Evolutionary conservation across 148 eudicot genomes (phyloP).

Genomic region (Fallopia convolvulus): DNA sequence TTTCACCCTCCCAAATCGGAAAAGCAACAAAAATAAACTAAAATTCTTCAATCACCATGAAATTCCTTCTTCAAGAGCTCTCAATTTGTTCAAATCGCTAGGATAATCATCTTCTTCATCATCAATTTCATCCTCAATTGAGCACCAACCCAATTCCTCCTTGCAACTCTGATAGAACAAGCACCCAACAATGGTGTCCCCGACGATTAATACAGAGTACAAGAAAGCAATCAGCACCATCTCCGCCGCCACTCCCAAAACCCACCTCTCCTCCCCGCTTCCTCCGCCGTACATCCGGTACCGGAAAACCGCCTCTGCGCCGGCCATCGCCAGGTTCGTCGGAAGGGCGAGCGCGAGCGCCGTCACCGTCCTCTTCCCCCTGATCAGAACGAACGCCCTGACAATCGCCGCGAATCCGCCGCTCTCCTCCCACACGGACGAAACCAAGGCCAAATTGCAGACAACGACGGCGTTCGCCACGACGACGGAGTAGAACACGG

Average conservation of each 20-base stretch:
- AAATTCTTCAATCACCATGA: not conserved
- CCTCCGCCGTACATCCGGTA: constrained; percentile 45
- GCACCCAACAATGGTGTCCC: constrained; percentile 49
- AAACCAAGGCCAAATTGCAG: constrained; percentile 44
- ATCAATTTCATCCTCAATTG: not conserved
- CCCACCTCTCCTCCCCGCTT: not conserved
- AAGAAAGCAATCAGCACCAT: constrained; percentile 56
- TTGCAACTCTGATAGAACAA: constrained; percentile 49
- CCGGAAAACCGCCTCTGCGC: constrained; percentile 63
- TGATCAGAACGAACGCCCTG: constrained; percentile 39
- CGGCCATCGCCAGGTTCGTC: constrained; percentile 48
- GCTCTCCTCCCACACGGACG: constrained; percentile 14
- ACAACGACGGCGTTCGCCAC: constrained; percentile 52
- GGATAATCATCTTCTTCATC: not conserved
- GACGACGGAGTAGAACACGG: constrained; percentile 54
- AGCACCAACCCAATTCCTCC: constrained; percentile 9
- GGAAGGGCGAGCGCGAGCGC: constrained; percentile 62
- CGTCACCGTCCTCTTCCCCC: constrained; percentile 39
- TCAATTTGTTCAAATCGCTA: constrained; percentile 1
- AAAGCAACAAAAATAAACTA: too few relatives aligned
- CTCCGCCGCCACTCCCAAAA: constrained; percentile 33
- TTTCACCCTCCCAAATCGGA: not conserved
- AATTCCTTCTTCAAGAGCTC: constrained; percentile 9
- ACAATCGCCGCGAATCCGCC: constrained; percentile 46
- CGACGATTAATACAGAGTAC: constrained; percentile 44